Base-by-base conservation (phyloP, 805 yeast genomes). In the Saccharomyces paradoxus region DNA sequence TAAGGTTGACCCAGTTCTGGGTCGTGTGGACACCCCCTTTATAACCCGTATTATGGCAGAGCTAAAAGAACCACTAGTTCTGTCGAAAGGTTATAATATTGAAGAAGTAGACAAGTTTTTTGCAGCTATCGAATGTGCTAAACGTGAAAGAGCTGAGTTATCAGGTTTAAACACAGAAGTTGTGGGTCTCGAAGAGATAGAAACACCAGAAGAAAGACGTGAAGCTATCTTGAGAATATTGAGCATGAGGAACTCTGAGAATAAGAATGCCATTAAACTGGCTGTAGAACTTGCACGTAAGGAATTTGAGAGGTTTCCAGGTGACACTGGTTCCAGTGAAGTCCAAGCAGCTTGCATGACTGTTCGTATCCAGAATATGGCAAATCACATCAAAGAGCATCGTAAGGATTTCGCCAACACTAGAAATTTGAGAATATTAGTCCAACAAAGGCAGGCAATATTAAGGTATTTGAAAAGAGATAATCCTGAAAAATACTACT, bases 301-400 rank as follows among this genome's bases (percentile, higher is more conserved):
- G 61, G 97, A 92, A 72, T 91, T 92, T 70, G 83, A 82, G 62
- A 78, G 96, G 64, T 77, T 79, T 59, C 89, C 84, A 49, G 96
- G 96, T 53, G 98, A 94, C 69, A 88, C 97, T 0, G 97, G 96
- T 2, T 88, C 96, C 1, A 83, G 96, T 53, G 98, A 92, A 72
- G 97, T 91, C 27, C 97, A 91, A 71, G 97, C 98, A 1, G 98
- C 97, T 2, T 79, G 88, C 28, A 74, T 85, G 74, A 89, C 98
- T 0, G 84, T 89, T 50, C 81, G 81, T 64, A 89, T 94, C 61
- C 87, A 86, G 60, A 83, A 81, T 59, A 75, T 88, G 58, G 88
- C 88, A 74, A 79, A 81, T 48, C 97, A 91, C 66, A 78, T 87
- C 54, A 77, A 79, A 61, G 77, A 80, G 51, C 77, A 83, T 66